Evolutionary conservation across 495 filamentous ascomycete species (phyloP), one percentile per base, ranked within the genome.

Genomic region (Patellaria atrata): DNA sequence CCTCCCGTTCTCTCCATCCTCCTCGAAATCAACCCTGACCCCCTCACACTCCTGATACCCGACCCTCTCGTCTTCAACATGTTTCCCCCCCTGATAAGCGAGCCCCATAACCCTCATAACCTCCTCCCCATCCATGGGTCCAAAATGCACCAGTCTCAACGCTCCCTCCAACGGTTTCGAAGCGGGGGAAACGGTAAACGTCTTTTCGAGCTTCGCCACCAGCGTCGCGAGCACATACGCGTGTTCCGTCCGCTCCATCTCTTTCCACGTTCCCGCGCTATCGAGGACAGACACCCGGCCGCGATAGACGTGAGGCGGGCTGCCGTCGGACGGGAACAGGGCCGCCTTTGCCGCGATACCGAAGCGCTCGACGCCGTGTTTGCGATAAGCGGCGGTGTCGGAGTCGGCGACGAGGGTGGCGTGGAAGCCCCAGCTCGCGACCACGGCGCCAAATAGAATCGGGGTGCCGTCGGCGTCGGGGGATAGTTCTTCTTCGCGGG

Each of bases 371-470:
- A 61, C 62, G 4, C 87, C 87, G 50, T 70, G 71, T 35, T 64
- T 67, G 35, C 85, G 77, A 47, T 83, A 85, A 32, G 71, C 76
- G 1, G 64, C 56, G 1, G 85, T 82, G 48, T 94, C 85, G 51
- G 77, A 82, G 55, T 92, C 82, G 25, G 80, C 85, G 16, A 96
- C 85, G 0, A 96, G 59, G 10, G 72, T 67, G 22, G 87, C 81
- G 52, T 96, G 87, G 38, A 94, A 69, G 22, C 78, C 87, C 72
- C 85, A 92, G 43, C 75, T 82, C 19, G 74, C 73, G 9, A 94
- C 85, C 20, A 94, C 79, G 9, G 76, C 77, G n/a, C 82, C 83
- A 44, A 71, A 66, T 18, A 53, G 29, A 13, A 20, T 38, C 10
- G 11, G 41, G 19, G 22, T 24, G 22, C 49, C 38, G 8, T 26